Percentiles rank a stretch among this genome's conserved stretches.
Evolutionary conservation across 805 yeast species (phyloP).

Genomic region (Blastobotrys peoriensis): DNA sequence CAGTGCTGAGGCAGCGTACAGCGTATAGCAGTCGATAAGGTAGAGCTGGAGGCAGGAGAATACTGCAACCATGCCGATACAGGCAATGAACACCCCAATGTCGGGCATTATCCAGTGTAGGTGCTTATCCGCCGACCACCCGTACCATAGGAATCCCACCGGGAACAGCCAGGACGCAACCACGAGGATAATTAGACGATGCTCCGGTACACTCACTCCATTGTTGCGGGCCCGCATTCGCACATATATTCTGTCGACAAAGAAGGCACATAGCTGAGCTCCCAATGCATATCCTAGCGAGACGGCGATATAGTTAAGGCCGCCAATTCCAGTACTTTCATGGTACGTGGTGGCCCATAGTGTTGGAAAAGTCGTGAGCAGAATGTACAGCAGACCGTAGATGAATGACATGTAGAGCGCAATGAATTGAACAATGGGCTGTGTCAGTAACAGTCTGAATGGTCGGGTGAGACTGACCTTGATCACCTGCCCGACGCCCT

Average conservation of each 20-base stretch:
- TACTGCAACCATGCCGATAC: conserved; percentile 50
- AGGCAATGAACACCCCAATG: conserved; percentile 56
- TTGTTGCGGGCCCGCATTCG: conserved; percentile 37
- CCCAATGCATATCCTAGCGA: conserved; percentile 51
- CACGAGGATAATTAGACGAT: conserved; percentile 47
- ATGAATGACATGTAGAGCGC: conserved; percentile 59
- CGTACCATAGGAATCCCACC: conserved; percentile 60
- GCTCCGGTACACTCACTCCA: conserved; percentile 57
- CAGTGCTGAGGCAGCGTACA: conserved; percentile 59
- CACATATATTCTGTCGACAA: conserved; percentile 37
- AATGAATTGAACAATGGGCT: conserved; percentile 59
- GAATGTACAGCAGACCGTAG: conserved; percentile 58
- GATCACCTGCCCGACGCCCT: conserved; percentile 9
- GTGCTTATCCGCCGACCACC: conserved; percentile 58
- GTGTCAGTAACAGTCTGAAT: conserved; percentile 42
- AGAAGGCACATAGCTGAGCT: conserved; percentile 40
- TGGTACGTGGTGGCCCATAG: conserved; percentile 46
- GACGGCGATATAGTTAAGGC: conserved; percentile 53
- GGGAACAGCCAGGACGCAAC: conserved; percentile 52
- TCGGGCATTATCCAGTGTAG: conserved; percentile 60
- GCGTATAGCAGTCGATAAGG: conserved; percentile 61
- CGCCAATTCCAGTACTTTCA: conserved; percentile 43
- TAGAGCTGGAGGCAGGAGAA: conserved; percentile 61
- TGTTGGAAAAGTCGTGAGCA: conserved; percentile 54
- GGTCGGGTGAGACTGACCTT: conserved; percentile 51